A percentile compares a stretch with the other conserved stretches of the same genome.
Evolutionary conservation across 495 filamentous ascomycete species (phyloP).

Genomic region (Tuber calosporum): DNA sequence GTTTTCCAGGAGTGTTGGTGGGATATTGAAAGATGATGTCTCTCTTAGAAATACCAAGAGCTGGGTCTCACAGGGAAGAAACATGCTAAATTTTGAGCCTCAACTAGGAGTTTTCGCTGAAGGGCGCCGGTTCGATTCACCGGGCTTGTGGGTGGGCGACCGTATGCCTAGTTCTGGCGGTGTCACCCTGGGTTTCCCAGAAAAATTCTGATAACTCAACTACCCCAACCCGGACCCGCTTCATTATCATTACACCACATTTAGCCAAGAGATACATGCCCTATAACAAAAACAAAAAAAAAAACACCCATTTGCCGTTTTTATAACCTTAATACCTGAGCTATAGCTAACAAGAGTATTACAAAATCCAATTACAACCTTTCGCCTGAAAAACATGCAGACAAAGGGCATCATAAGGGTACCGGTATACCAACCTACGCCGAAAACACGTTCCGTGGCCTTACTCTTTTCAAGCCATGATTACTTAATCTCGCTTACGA

Average conservation of each 20-base stretch:
- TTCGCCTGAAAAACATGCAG: neutral
- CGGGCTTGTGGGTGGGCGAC: too few species aligned
- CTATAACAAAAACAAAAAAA: neutral
- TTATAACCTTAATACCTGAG: neutral
- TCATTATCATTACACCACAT: neutral
- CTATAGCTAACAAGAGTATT: neutral
- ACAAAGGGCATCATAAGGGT: neutral
- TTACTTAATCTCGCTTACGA: neutral
- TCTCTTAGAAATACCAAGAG: neutral
- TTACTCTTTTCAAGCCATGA: neutral
- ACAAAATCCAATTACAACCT: neutral
- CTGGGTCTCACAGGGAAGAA: neutral
- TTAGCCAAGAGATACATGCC: neutral
- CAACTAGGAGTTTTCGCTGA: too few species aligned
- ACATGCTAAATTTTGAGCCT: neutral
- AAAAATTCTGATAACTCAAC: too few species aligned
- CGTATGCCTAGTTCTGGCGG: too few species aligned
- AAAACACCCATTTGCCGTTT: too few species aligned
- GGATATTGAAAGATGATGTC: neutral
- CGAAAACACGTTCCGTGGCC: neutral
- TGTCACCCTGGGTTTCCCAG: too few species aligned
- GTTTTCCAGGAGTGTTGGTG: neutral
- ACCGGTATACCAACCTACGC: constrained; percentile 18
- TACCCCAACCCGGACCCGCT: neutral
- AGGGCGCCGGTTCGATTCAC: too few species aligned